Percentiles rank a stretch among this genome's conserved stretches.
phyloP scores from a whole-genome alignment of 768 basidiomycete genomes.

The Trametes cubensis region DNA sequence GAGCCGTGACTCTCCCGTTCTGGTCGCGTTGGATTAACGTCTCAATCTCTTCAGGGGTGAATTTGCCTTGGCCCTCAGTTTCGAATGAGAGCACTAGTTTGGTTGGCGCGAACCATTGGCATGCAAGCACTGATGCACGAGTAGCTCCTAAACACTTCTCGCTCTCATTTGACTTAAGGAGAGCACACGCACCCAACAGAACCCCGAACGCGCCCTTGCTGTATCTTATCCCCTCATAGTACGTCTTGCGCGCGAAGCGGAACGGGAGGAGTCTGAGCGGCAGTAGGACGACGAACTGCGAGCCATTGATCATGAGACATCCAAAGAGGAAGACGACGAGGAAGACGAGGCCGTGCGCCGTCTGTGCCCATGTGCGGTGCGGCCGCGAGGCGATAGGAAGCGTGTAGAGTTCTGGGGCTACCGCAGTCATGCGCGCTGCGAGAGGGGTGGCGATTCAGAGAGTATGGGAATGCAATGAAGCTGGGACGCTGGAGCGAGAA shows the following conservation, averaged over 20 bases:
- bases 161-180: not conserved
- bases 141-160: slow-evolving; percentile 4
- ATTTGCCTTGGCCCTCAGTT: slow-evolving; percentile 62
- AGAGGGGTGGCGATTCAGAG: not conserved
- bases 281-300: slow-evolving; percentile 73
- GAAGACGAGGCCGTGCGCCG: slow-evolving; percentile 54
- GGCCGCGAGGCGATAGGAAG: slow-evolving; percentile 59
- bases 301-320: slow-evolving; percentile 68
- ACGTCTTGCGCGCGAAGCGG: slow-evolving; percentile 53
- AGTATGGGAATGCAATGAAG: no score
- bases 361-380: slow-evolving; percentile 54
- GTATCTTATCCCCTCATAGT: slow-evolving; percentile 71
- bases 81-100: slow-evolving; percentile 74
- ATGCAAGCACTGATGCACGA: slow-evolving; percentile 63
- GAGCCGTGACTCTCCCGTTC: slow-evolving; percentile 55
- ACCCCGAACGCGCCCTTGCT: slow-evolving; percentile 84
- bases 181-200: slow-evolving; percentile 59
- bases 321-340: slow-evolving; percentile 60
- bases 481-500: not conserved
- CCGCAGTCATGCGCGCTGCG: slow-evolving; percentile 17
- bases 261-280: slow-evolving; percentile 70
- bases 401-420: slow-evolving; percentile 36
- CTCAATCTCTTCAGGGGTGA: slow-evolving; percentile 62
- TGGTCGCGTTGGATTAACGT: slow-evolving; percentile 57
- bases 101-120: slow-evolving; percentile 82